Conservation (phyloP, 2,329 filamentous ascomycete species). For the Paecilomyces dactylethromorphus region DNA sequence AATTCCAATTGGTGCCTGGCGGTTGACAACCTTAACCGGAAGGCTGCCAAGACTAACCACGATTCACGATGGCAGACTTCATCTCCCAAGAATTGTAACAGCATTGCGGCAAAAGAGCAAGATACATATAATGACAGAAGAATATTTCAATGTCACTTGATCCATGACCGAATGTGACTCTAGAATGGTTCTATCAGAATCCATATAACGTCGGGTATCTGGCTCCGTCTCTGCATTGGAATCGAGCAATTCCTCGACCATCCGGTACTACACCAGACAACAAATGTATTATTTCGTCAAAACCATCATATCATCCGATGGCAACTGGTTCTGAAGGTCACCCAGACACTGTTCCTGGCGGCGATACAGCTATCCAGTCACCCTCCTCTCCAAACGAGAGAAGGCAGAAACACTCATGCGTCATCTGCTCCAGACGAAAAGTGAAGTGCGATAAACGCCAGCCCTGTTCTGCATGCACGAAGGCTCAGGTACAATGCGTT, state of each 20-base stretch:
- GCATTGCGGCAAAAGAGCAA: background rate
- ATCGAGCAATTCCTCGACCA: background rate
- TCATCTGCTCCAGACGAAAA: slow-evolving; percentile 2
- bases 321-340: background rate
- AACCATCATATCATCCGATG: background rate
- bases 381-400: background rate
- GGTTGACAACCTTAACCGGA: background rate
- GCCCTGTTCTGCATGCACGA: background rate
- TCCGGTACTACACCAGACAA: background rate
- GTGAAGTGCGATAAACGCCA: slow-evolving; percentile 1
- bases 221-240: background rate
- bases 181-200: background rate
- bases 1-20: background rate
- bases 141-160: background rate
- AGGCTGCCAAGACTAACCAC: background rate
- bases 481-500: background rate
- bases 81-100: background rate
- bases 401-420: background rate
- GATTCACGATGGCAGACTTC: background rate
- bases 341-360: background rate
- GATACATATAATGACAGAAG: background rate
- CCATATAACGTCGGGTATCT: background rate
- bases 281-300: background rate
- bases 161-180: background rate
- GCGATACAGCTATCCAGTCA: background rate